Base-by-base conservation (phyloP, 208 protist species). In the Crithidia expoeki region DNA sequence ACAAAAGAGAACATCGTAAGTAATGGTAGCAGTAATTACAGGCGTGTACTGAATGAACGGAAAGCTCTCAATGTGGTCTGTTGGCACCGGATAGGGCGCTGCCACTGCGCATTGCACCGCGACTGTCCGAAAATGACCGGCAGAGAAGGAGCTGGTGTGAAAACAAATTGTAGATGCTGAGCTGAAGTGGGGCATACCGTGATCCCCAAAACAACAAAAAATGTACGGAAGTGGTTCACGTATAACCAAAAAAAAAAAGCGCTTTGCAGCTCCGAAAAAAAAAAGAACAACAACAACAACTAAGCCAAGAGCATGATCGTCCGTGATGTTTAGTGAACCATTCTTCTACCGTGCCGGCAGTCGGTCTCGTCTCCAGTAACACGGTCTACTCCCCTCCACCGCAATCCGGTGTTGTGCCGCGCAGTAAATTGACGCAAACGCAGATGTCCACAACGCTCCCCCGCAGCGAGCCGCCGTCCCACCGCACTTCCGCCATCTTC, bases 401-500 rank as follows among this genome's bases (percentile, higher is more conserved):
- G 19, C 25, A 23, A 2, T 10, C 17, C 21, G 27, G 4, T 28
- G 9, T 52, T 17, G 52, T 3, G 16, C 28, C 33, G 11, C 68
- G 66, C 32, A 80, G 50, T n/a, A 76, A 53, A 36, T 88, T 89
- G 21, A 86, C 30, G 36, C 75, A 58, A 1, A 92, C 72, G 59
- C 80, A 89, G 27, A 82, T 50, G 23, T 65, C 68, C 17, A 87
- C 70, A 4, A 68, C 59, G 30, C 70, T 60, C 5, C 61, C 46
- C 2, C 47, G 36, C 14, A 70, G 27, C 9, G 79, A 36, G 19
- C 40, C 30, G 38, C 30, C 63, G 40, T 71, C 47, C 51, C 34
- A 36, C 28, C 36, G 17, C 34, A 77, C 47, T 3, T 68, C 68
- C 0, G 56, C 36, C 14, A 68, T 34, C 5, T 33, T 46, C 12